Evolutionary conservation across 2,329 filamentous ascomycete genomes (phyloP).

Genomic region (Alternaria triticimaculans): DNA sequence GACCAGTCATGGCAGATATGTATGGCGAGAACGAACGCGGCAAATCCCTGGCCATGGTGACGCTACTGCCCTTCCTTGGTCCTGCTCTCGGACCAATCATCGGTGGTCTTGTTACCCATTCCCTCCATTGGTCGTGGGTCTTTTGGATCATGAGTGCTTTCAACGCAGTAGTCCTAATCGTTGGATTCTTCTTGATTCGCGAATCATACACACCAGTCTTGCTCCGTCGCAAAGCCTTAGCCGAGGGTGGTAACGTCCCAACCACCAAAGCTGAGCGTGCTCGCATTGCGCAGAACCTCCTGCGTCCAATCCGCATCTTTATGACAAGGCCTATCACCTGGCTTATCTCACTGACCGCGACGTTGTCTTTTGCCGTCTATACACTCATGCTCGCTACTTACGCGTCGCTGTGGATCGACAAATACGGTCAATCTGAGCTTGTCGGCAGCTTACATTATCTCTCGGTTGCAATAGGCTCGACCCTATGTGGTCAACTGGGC

Average conservation of each 20-base stretch:
- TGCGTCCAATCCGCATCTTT: background rate
- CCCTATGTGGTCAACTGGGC: constrained; percentile 48
- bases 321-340: background rate
- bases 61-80: constrained; percentile 19
- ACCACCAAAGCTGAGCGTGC: background rate
- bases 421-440: constrained; percentile 21
- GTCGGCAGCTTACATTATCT: constrained; percentile 43
- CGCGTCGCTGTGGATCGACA: constrained; percentile 29
- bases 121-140: constrained; percentile 30
- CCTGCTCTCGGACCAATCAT: constrained; percentile 35
- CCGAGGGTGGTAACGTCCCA: background rate
- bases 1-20: constrained; percentile 22
- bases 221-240: constrained; percentile 49
- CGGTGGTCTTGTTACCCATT: constrained; percentile 26
- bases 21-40: constrained; percentile 17
- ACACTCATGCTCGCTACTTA: constrained; percentile 30
- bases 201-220: constrained; percentile 57
- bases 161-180: background rate
- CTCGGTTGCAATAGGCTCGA: constrained; percentile 65
- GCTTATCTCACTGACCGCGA: background rate
- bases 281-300: background rate
- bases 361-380: background rate
- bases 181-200: constrained; percentile 44
- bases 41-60: constrained; percentile 21
- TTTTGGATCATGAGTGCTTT: constrained; percentile 24